Evolutionary conservation across 2,329 filamentous ascomycete species (phyloP).

Genomic region (Camillea tinctor): DNA sequence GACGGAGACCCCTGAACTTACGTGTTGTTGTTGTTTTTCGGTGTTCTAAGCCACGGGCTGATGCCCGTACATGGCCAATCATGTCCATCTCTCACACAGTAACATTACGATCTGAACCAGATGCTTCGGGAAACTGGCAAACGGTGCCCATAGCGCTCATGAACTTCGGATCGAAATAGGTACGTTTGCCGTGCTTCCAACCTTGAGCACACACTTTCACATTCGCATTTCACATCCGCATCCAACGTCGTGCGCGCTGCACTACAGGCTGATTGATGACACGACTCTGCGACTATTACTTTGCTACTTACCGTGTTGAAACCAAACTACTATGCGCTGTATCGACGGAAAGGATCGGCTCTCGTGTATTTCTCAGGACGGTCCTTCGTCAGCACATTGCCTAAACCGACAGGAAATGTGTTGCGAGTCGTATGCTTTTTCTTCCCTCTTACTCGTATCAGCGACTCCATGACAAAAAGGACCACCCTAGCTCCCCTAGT

Average conservation of each 20-base stretch:
- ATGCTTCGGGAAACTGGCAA: background rate
- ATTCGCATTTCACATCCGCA: too few species aligned
- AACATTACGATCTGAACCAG: conserved; percentile 1
- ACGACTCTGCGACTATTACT: background rate
- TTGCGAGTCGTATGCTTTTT: background rate
- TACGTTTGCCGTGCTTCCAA: background rate
- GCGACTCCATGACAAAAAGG: background rate
- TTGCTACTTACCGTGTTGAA: background rate
- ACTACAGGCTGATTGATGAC: background rate
- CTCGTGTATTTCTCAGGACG: background rate
- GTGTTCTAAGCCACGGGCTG: background rate
- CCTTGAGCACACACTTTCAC: background rate
- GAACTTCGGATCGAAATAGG: background rate
- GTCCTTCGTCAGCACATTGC: background rate
- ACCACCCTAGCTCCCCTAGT: background rate
- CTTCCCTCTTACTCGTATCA: background rate
- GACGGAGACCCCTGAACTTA: conserved; percentile 16
- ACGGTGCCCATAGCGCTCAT: background rate
- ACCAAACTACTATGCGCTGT: background rate
- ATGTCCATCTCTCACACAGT: background rate
- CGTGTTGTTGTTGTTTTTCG: background rate
- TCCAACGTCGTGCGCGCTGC: background rate
- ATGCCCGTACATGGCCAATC: background rate
- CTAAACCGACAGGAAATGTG: background rate
- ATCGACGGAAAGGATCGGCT: background rate